Conservation (phyloP, 176 grass and related monocot genomes). For the Typha latifolia region DNA sequence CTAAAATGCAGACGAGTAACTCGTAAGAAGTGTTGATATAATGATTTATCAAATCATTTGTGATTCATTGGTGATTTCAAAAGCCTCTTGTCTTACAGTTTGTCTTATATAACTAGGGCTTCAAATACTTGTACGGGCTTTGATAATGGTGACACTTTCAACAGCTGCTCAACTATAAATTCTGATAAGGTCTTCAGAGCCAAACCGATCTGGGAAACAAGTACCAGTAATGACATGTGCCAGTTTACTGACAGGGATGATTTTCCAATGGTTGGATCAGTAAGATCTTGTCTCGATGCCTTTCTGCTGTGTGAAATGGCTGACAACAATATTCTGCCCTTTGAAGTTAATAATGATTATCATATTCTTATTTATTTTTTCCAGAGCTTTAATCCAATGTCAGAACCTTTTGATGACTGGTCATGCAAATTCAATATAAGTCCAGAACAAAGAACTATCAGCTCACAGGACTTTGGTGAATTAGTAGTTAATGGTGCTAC, state of each 20-base stretch:
- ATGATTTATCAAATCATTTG: neutral
- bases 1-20: conserved; percentile 27
- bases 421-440: conserved; percentile 54
- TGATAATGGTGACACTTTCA: conserved; percentile 16
- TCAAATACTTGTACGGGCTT: conserved; percentile 30
- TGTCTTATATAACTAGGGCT: conserved; percentile 8
- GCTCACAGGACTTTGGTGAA: conserved; percentile 37
- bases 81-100: neutral
- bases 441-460: conserved; percentile 29
- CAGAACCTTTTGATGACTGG: conserved; percentile 77
- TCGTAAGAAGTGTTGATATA: conserved; percentile 37
- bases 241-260: conserved; percentile 57
- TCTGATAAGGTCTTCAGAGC: conserved; percentile 33
- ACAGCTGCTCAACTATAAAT: conserved; percentile 39
- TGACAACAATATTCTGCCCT: neutral
- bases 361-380: conserved; percentile 14
- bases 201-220: conserved; percentile 57
- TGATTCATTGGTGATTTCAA: too few relatives aligned
- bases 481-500: conserved; percentile 33
- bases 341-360: neutral
- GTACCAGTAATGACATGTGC: conserved; percentile 67
- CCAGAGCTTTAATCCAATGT: conserved; percentile 89
- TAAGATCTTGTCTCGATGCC: conserved; percentile 32
- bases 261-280: conserved; percentile 49
- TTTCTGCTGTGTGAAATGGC: neutral